A percentile compares a stretch with the other conserved stretches of the same genome.
phyloP scores from a whole-genome alignment of 805 yeast species.

The Yarrowia sp. region DNA sequence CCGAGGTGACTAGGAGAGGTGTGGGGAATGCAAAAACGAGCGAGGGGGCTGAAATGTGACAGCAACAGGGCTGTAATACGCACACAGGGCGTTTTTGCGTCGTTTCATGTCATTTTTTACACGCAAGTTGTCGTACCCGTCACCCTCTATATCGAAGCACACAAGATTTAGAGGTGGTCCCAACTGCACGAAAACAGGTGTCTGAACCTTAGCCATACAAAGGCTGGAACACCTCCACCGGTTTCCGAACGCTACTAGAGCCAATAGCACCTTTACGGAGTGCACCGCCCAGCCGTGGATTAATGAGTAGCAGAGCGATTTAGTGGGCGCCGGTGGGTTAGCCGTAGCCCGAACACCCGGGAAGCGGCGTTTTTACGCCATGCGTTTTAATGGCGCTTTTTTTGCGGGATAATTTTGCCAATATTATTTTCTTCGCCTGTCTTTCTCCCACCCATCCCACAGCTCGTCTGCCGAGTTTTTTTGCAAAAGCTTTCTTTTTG shows the following conservation, averaged over 20 bases:
- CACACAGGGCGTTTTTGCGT: not conserved
- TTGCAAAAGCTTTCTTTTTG: not conserved
- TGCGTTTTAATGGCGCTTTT: too few relatives aligned
- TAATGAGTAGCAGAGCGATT: not conserved
- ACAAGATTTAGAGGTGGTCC: constrained; percentile 3
- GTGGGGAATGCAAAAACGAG: too few relatives aligned
- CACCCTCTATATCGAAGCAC: not conserved
- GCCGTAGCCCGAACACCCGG: not conserved
- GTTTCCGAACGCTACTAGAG: not conserved
- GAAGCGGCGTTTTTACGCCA: too few relatives aligned
- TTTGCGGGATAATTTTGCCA: not conserved
- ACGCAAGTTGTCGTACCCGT: not conserved
- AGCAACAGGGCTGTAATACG: too few relatives aligned
- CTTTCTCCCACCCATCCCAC: not conserved
- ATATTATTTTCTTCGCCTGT: constrained; percentile 9
- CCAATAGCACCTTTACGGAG: not conserved
- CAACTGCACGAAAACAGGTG: constrained; percentile 32
- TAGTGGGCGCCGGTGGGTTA: not conserved
- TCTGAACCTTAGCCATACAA: not conserved
- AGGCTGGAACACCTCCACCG: constrained; percentile 10
- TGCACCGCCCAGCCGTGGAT: not conserved
- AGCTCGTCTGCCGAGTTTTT: constrained; percentile 22
- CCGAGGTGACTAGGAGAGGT: not conserved
- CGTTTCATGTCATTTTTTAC: not conserved
- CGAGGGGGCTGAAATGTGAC: too few relatives aligned